Conservation (phyloP, 1,284 basidiomycete genomes). For the Chalciporus sp. region DNA sequence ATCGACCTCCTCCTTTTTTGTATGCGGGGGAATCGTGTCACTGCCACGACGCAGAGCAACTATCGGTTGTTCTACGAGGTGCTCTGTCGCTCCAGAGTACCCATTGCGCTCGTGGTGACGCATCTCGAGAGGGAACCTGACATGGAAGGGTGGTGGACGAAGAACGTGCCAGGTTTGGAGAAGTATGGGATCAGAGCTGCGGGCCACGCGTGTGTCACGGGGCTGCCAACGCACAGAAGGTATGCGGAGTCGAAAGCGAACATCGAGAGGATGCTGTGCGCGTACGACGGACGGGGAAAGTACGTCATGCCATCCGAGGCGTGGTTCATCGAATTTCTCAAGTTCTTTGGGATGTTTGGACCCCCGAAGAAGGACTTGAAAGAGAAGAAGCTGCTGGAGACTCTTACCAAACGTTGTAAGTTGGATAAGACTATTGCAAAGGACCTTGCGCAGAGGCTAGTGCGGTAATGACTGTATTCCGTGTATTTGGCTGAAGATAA, state of each 20-base stretch:
- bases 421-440: constrained; percentile 19
- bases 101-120: constrained; percentile 39
- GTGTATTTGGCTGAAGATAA: too few species aligned
- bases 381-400: constrained; percentile 18
- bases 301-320: constrained; percentile 27
- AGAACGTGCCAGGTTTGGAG: constrained; percentile 22
- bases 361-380: constrained; percentile 10
- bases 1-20: constrained; percentile 41
- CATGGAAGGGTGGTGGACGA: constrained; percentile 36
- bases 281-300: constrained; percentile 12
- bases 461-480: neutral
- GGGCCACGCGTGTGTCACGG: constrained; percentile 41
- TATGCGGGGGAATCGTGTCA: constrained; percentile 37
- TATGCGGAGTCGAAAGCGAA: constrained; percentile 24
- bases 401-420: constrained; percentile 28
- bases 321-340: constrained; percentile 28
- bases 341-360: constrained; percentile 19
- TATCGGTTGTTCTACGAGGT: constrained; percentile 38
- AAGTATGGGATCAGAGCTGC: constrained; percentile 27
- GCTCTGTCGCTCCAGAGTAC: constrained; percentile 36
- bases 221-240: constrained; percentile 15
- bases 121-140: constrained; percentile 36
- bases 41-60: constrained; percentile 34
- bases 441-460: constrained; percentile 14
- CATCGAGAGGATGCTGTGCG: constrained; percentile 16